Base-by-base conservation (phyloP, 2,329 filamentous ascomycete species). In the Teratosphaeria viscida region DNA sequence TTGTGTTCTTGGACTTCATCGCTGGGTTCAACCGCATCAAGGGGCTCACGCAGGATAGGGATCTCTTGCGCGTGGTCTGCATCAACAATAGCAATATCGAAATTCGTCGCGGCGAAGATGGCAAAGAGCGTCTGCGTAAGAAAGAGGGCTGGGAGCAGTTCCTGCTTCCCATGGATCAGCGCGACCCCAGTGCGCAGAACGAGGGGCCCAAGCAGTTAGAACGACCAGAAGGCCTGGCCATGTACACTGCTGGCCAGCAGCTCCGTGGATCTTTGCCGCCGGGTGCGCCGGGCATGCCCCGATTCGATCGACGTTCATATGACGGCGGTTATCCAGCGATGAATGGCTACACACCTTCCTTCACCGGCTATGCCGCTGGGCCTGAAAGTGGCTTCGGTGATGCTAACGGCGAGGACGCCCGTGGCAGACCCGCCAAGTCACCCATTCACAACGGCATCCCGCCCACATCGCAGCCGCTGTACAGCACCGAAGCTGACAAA, bases 21-120 rank as follows among this genome's bases (percentile, higher is more conserved):
- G 83, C 88, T 26, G 82, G 81, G n/a, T 99, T 99, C 79, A 90
- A 90, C 74, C 87, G 94, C 61, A 87, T 95, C 71, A 86, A 86
- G 73, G 77, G 82, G 32, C 76, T 95, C 34, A 88, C 87, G 0
- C 82, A 83, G 56, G 86, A 96, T 60, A 77, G 86, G 60, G 85
- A 89, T 47, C 74, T 92, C 59, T 78, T 97, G 61, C 89, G 89
- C 62, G 80, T 82, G 59, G 90, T 88, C 14, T 92, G 88, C 70
- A 82, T 87, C 59, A 82, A 87, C 63, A 90, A 90, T 0, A 79
- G 80, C 10, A 81, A 81, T 47, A 81, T 96, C 61, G 91, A 97
- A 66, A 86, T 89, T 67, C 81, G 87, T 54, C 75, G 85, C 37
- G 87, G 88, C 49, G 83, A 88, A 32, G 90, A 96, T 71, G 86